Evolutionary conservation across 2,329 filamentous ascomycete species (phyloP).

Genomic region (Penicillium sp.): DNA sequence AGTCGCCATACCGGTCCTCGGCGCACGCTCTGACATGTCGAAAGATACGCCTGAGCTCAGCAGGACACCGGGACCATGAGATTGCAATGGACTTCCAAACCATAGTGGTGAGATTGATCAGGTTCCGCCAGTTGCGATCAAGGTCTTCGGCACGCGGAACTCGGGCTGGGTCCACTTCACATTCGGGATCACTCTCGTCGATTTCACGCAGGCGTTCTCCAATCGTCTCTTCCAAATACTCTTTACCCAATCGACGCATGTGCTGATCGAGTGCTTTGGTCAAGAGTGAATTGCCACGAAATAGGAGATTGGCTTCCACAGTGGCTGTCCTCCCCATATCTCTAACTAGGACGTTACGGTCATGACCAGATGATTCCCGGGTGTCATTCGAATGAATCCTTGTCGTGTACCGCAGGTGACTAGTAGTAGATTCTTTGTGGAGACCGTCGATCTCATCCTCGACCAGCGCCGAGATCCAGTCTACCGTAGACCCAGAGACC

Average conservation of each 20-base stretch:
- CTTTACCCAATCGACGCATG: constrained; percentile 90
- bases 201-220: constrained; percentile 86
- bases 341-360: constrained; percentile 61
- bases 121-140: constrained; percentile 76
- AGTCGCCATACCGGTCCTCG: constrained; percentile 92
- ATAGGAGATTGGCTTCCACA: constrained; percentile 87
- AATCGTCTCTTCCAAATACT: constrained; percentile 85
- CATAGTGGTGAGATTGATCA: constrained; percentile 75
- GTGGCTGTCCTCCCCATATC: constrained; percentile 66
- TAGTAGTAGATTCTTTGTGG: constrained; percentile 75
- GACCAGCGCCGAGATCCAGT: constrained; percentile 90
- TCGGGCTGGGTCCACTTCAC: constrained; percentile 90
- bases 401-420: constrained; percentile 60
- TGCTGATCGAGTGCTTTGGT: constrained; percentile 93
- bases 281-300: constrained; percentile 89
- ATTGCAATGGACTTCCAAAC: constrained; percentile 81
- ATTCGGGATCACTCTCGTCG: constrained; percentile 85
- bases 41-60: constrained; percentile 80
- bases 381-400: constrained; percentile 64
- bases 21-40: constrained; percentile 90
- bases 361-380: constrained; percentile 54
- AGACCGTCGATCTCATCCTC: constrained; percentile 97
- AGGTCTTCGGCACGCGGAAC: constrained; percentile 68
- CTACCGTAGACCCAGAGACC: constrained; percentile 76
- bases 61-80: constrained; percentile 73